Conservation (phyloP, 441 rosid species). For the Croton laevigatus region DNA sequence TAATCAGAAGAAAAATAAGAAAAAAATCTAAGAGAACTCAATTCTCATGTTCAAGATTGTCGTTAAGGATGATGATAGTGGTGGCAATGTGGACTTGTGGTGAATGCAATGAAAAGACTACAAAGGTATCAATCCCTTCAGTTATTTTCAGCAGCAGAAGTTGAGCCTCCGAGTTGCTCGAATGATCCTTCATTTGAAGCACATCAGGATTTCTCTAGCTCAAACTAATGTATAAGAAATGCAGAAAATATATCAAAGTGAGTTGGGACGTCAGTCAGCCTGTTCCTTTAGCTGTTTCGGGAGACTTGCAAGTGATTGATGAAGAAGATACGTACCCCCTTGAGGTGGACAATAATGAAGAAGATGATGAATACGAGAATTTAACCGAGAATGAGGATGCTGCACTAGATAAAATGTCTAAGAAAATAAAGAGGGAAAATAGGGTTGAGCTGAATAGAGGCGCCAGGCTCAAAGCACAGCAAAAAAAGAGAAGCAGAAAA, state of each 20-base stretch:
- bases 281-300: slow-evolving; percentile 71
- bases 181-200: slow-evolving; percentile 73
- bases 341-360: slow-evolving; percentile 57
- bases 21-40: slow-evolving; percentile 20
- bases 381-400: slow-evolving; percentile 32
- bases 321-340: slow-evolving; percentile 78
- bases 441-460: slow-evolving; percentile 71
- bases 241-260: slow-evolving; percentile 68
- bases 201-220: slow-evolving; percentile 77
- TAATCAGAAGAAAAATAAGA: slow-evolving; percentile 31
- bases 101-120: slow-evolving; percentile 33
- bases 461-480: slow-evolving; percentile 47
- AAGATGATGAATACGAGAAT: slow-evolving; percentile 47
- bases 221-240: slow-evolving; percentile 88
- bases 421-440: slow-evolving; percentile 58
- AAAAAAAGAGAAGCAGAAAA: slow-evolving; percentile 38
- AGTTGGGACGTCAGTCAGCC: slow-evolving; percentile 84
- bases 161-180: slow-evolving; percentile 90
- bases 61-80: not conserved
- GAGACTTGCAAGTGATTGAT: slow-evolving; percentile 32
- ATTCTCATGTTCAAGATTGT: slow-evolving; percentile 18
- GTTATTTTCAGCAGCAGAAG: slow-evolving; percentile 81
- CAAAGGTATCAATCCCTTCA: slow-evolving; percentile 50
- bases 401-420: slow-evolving; percentile 51
- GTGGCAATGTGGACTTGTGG: slow-evolving; percentile 57